Base-by-base conservation (phyloP, 352 stramenopile genomes). In the Globisporangium echinulatum region DNA sequence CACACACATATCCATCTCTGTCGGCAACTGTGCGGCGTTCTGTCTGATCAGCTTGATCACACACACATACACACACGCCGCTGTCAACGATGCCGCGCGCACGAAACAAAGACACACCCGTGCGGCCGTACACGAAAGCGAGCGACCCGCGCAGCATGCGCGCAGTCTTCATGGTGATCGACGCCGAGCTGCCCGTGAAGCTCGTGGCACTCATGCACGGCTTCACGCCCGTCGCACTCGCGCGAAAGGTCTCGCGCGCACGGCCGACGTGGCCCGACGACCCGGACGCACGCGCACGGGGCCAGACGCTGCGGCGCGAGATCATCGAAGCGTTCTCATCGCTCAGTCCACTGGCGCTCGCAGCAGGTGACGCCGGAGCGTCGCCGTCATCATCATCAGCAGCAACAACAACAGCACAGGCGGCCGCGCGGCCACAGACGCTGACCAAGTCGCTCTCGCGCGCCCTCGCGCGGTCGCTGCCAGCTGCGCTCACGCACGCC, bases 401-500 rank as follows among this genome's bases (percentile, higher is more conserved):
- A 15, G 9, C 42, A 6, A 5, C 39, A 13, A 11, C 42, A n/a
- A 14, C 42, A 14, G 15, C 42, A 3, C 46, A 50, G 14, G n/a
- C 46, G n/a, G 13, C 19, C 14, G n/a, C 46, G 14, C 46, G 46
- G 8, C 46, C 46, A 17, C 46, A 50, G 46, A 50, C 46, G 46
- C 14, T 50, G 46, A 50, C 46, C 46, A 50, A 50, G n/a, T 50
- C 46, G 46, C 46, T 50, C 46, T 50, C 46, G 7, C 46, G 46
- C 46, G 46, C 46, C 5, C 46, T 50, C 8, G 46, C 46, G 46
- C 46, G n/a, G 46, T 50, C 46, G 46, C n/a, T 50, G 46, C 46
- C 46, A 25, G 46, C 46, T 50, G 46, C 46, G 46, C 46, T 50
- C 11, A 25, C 46, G 14, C 46, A 50, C 14, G 46, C 46, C 5